phyloP scores from a whole-genome alignment of 2,329 filamentous ascomycete genomes.

The Metarhizium anisopliae region DNA sequence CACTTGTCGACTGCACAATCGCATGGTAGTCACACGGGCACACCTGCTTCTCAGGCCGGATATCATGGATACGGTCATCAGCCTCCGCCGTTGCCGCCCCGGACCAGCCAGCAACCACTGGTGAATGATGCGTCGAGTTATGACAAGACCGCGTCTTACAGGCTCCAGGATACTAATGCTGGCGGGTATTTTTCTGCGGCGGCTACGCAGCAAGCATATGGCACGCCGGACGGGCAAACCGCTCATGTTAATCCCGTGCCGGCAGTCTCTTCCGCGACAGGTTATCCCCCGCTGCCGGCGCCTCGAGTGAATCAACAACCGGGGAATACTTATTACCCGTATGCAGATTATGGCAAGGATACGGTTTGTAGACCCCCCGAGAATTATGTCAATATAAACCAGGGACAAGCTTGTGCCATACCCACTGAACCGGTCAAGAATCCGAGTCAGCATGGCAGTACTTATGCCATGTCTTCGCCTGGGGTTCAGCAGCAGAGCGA shows the following conservation, averaged over 20 bases:
- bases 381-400: not conserved
- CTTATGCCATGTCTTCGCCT: not conserved
- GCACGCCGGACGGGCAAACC: not conserved
- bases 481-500: not conserved
- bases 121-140: not conserved
- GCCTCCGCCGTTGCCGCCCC: not conserved
- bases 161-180: not conserved
- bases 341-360: not conserved
- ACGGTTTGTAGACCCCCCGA: not conserved
- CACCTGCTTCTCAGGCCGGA: not conserved
- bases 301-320: not conserved
- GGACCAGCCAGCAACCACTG: not conserved
- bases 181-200: not conserved
- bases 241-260: not conserved
- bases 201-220: not conserved
- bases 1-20: not conserved
- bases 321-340: not conserved
- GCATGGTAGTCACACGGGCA: not conserved
- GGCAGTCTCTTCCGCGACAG: not conserved
- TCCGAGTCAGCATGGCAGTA: not conserved
- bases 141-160: not conserved
- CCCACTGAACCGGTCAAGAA: not conserved
- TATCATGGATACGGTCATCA: not conserved
- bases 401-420: not conserved
- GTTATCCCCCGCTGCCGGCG: not conserved